Base-by-base conservation (phyloP, 495 filamentous ascomycete species). In the Xylaria acuta region DNA sequence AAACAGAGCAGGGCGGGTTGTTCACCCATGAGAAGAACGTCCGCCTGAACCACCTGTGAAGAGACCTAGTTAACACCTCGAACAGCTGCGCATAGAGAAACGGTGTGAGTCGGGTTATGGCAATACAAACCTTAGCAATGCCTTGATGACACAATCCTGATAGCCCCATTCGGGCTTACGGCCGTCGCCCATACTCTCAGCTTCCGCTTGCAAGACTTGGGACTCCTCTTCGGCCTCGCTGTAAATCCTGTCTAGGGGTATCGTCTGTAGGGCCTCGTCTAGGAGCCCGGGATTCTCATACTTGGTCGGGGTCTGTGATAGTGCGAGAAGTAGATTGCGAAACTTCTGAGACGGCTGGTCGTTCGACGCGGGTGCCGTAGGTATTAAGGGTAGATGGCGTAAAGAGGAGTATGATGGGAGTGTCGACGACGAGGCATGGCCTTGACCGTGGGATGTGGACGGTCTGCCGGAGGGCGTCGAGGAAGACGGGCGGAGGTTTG, bases 261-360 rank as follows among this genome's bases (percentile, higher is more conserved):
- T 93, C 25, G 90, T 84, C 51, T 90, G 86, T 20, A 99, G 83
- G 6, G 96, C 97, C 80, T 98, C 97, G 80, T 99, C 96, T 47
- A 99, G 86, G 41, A 98, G 85, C 45, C 96, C 97, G 0, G 97
- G 96, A 78, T 99, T 98, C 83, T 99, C 96, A 82, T 97, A 99
- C 78, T 93, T 94, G 25, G 89, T 92, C 14, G 96, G 96, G 34
- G 92, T 96, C 36, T 89, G 85, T 4, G 96, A 96, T 11, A 98
- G 82, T 4, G 92, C 90, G 60, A 94, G 86, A 5, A 99, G 85
- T 43, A 94, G 84, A 82, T 92, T 97, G 62, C 92, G 90, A 79
- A 98, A 98, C 74, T 93, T 95, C 36, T 93, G 84, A 1, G 93
- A 93, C 22, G 86, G 83, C 53, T 87, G 79, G 80, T 97, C 93